Evolutionary conservation across 2,329 filamentous ascomycete genomes (phyloP).

Genomic region (Huntiella omanensis): DNA sequence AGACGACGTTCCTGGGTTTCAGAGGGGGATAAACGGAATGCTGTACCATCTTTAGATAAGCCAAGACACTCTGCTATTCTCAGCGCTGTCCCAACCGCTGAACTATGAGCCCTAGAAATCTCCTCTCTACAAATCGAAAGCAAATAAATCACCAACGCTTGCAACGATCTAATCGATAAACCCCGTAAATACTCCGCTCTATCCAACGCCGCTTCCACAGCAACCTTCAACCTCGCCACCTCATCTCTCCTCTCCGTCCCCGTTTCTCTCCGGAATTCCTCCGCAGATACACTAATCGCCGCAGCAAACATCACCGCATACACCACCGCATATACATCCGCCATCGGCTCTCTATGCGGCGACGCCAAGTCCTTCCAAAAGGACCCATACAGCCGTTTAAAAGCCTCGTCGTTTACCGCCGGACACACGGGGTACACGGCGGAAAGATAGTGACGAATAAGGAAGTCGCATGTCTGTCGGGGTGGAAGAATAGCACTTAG

Average conservation of each 20-base stretch:
- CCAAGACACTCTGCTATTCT: slow-evolving; percentile 63
- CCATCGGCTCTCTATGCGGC: slow-evolving; percentile 30
- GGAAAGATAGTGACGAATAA: slow-evolving; percentile 48
- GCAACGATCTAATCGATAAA: slow-evolving; percentile 49
- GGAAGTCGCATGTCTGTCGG: slow-evolving; percentile 34
- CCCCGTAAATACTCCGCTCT: slow-evolving; percentile 55
- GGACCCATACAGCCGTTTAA: slow-evolving; percentile 41
- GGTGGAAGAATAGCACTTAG: slow-evolving; percentile 44
- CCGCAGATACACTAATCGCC: slow-evolving; percentile 44
- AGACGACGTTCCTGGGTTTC: slow-evolving; percentile 54
- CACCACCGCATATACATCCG: slow-evolving; percentile 47
- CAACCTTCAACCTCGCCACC: slow-evolving; percentile 43
- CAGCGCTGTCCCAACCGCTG: slow-evolving; percentile 51
- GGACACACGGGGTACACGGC: slow-evolving; percentile 50
- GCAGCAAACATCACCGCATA: slow-evolving; percentile 54
- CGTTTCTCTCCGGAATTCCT: slow-evolving; percentile 18
- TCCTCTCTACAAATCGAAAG: slow-evolving; percentile 54
- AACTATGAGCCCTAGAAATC: slow-evolving; percentile 54
- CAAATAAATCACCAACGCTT: slow-evolving; percentile 62
- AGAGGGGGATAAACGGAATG: slow-evolving; percentile 44
- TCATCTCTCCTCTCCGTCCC: slow-evolving; percentile 23
- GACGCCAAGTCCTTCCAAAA: slow-evolving; percentile 33
- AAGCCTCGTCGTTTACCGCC: slow-evolving; percentile 47
- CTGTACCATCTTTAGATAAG: slow-evolving; percentile 49
- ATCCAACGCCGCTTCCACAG: slow-evolving; percentile 46